Evolutionary conservation across 2,329 filamentous ascomycete genomes (phyloP).

Genomic region (Raffaelea albimanens): DNA sequence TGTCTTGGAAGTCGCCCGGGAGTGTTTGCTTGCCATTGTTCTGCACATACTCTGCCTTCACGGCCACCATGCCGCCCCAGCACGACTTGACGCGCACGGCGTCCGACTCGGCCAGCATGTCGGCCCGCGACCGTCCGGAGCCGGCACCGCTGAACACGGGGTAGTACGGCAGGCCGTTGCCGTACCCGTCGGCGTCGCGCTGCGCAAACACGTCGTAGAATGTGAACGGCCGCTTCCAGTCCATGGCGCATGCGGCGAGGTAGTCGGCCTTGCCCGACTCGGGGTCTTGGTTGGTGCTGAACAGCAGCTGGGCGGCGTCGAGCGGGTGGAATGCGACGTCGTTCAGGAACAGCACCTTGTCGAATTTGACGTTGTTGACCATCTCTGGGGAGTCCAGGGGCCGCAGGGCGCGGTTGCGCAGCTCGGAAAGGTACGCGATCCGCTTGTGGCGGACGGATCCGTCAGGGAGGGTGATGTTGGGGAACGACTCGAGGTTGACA

Average conservation of each 20-base stretch:
- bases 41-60: constrained; percentile 52
- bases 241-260: constrained; percentile 60
- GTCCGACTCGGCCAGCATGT: constrained; percentile 51
- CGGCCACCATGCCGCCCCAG: constrained; percentile 69
- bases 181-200: constrained; percentile 55
- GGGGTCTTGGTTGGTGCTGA: constrained; percentile 47
- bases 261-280: constrained; percentile 45
- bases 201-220: constrained; percentile 70
- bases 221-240: constrained; percentile 57
- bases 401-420: constrained; percentile 60
- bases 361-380: constrained; percentile 32
- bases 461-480: constrained; percentile 51
- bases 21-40: constrained; percentile 20
- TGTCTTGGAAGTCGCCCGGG: constrained; percentile 23
- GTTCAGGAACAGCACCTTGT: constrained; percentile 56
- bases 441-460: constrained; percentile 58
- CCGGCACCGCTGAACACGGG: constrained; percentile 54
- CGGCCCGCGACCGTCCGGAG: constrained; percentile 44
- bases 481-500: too few species aligned
- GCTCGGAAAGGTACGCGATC: constrained; percentile 64
- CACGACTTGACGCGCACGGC: constrained; percentile 63
- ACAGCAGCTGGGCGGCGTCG: constrained; percentile 49
- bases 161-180: constrained; percentile 55
- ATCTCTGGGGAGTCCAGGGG: constrained; percentile 41
- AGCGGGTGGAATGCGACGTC: constrained; percentile 47